Conservation (phyloP, 768 basidiomycete genomes). For the Paxillus rubicundulus region DNA sequence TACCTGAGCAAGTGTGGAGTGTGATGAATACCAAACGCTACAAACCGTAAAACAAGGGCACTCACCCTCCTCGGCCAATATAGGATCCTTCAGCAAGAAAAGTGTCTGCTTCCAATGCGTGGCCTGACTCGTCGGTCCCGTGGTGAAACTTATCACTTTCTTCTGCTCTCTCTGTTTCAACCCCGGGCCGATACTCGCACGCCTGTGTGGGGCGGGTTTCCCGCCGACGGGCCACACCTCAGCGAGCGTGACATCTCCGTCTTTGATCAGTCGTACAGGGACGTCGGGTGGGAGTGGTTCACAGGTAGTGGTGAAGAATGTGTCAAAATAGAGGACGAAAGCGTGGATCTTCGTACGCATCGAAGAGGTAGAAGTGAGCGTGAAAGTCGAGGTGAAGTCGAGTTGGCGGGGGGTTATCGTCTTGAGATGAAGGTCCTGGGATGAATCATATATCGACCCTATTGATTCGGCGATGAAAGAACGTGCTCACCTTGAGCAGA, state of each 20-base stretch:
- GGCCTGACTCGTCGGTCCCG: slow-evolving; percentile 79
- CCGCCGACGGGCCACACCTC: slow-evolving; percentile 81
- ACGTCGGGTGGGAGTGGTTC: slow-evolving; percentile 50
- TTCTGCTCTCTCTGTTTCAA: slow-evolving; percentile 40
- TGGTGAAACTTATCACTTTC: slow-evolving; percentile 74
- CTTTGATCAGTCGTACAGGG: slow-evolving; percentile 53
- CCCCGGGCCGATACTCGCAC: slow-evolving; percentile 51
- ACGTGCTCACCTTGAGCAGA: slow-evolving; percentile 58
- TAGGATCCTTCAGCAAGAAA: slow-evolving; percentile 80
- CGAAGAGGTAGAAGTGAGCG: slow-evolving; percentile 57
- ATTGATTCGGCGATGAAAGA: not conserved
- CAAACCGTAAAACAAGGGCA: not conserved
- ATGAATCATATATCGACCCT: not conserved
- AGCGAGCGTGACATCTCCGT: slow-evolving; percentile 60
- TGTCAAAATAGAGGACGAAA: slow-evolving; percentile 92
- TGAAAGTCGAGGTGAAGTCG: slow-evolving; percentile 77
- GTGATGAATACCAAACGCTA: too few species aligned
- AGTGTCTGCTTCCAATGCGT: slow-evolving; percentile 98
- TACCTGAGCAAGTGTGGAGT: slow-evolving; percentile 45
- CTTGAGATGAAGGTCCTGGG: slow-evolving; percentile 73
- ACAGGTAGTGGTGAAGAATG: slow-evolving; percentile 75
- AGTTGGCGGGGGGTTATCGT: slow-evolving; percentile 67
- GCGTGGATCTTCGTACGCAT: slow-evolving; percentile 67
- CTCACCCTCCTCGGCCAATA: slow-evolving; percentile 73
- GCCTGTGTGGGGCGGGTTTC: slow-evolving; percentile 55